These are phyloP conservation scores for Globisporangium okanoganense DNA, from an alignment of 352 stramenopile genomes.

Conservation along the genomic window DNA sequence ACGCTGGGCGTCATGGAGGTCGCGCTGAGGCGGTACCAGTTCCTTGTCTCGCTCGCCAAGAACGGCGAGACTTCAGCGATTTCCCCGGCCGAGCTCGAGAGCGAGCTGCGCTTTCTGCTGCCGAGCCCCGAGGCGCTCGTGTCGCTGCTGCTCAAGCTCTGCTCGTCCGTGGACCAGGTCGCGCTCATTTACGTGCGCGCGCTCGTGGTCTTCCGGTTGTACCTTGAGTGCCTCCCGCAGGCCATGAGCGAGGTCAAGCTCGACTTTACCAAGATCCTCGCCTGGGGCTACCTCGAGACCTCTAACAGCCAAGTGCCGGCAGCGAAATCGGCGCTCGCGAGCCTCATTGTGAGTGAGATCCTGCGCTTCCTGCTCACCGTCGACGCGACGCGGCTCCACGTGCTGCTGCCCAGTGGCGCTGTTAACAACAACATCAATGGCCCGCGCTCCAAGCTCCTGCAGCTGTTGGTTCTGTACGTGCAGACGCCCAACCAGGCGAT, in stretches of 20 bases:
- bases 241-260: slow-evolving; percentile 80
- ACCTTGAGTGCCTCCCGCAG: slow-evolving; percentile 68
- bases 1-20: slow-evolving; percentile 64
- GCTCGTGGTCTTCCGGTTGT: slow-evolving; percentile 71
- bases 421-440: slow-evolving; percentile 19
- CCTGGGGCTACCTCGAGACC: slow-evolving; percentile 47
- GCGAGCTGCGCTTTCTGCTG: slow-evolving; percentile 62
- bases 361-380: slow-evolving; percentile 62
- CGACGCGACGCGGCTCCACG: slow-evolving; percentile 50
- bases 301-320: neutral
- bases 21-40: slow-evolving; percentile 49
- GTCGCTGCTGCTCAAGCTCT: slow-evolving; percentile 77
- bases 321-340: slow-evolving; percentile 28
- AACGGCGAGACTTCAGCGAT: slow-evolving; percentile 9
- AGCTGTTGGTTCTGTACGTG: slow-evolving; percentile 62
- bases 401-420: slow-evolving; percentile 32
- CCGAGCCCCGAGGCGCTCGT: slow-evolving; percentile 77
- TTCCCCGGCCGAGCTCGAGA: slow-evolving; percentile 38
- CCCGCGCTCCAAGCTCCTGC: slow-evolving; percentile 48
- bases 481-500: slow-evolving; percentile 31
- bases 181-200: slow-evolving; percentile 73
- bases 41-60: slow-evolving; percentile 24
- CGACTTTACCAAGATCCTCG: slow-evolving; percentile 81
- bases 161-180: slow-evolving; percentile 26
- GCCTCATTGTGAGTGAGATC: slow-evolving; percentile 66